phyloP scores from a whole-genome alignment of 2,329 filamentous ascomycete genomes.

The Phialocephala subalpina region DNA sequence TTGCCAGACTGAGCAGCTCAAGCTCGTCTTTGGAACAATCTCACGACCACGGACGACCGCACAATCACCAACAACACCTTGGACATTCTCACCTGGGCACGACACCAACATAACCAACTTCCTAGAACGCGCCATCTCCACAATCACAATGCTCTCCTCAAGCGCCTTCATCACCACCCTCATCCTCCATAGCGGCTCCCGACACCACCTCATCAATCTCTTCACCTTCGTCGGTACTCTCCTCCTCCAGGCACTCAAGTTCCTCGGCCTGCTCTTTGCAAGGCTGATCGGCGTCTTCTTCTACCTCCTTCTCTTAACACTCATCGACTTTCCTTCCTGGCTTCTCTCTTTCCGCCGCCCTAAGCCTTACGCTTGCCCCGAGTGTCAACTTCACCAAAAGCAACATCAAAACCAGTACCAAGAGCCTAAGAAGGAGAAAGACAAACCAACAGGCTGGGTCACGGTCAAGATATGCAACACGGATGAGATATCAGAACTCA shows the following conservation, averaged over 20 bases:
- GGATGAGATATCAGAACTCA: background rate
- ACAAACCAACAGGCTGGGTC: constrained; percentile 2
- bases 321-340: background rate
- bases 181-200: background rate
- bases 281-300: background rate
- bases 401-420: background rate
- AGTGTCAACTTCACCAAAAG: background rate
- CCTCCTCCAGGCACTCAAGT: background rate
- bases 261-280: background rate
- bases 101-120: background rate
- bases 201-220: background rate
- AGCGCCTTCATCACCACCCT: background rate
- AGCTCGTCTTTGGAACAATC: too few relatives aligned
- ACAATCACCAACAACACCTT: too few relatives aligned
- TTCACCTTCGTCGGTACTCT: background rate
- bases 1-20: too few relatives aligned
- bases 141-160: background rate
- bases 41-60: too few relatives aligned
- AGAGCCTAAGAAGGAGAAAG: background rate
- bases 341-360: background rate
- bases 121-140: background rate
- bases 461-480: background rate
- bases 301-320: background rate
- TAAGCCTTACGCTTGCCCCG: background rate
- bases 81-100: too few relatives aligned